Conservation (phyloP, 2,329 filamentous ascomycete species). For the Alternaria sp. region DNA sequence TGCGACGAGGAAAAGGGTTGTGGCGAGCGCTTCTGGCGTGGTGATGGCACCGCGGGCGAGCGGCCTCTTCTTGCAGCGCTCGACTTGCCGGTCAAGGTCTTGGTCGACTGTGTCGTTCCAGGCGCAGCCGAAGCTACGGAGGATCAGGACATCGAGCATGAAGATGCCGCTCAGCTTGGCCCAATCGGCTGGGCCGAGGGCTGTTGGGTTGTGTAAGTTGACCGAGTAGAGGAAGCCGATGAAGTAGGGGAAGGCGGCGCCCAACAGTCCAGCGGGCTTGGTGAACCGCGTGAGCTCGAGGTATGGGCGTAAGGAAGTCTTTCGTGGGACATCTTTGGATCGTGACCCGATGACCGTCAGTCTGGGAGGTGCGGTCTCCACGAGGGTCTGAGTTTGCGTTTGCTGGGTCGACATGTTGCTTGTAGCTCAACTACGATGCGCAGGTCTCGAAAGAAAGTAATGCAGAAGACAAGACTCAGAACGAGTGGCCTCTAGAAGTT, state of each 20-base stretch:
- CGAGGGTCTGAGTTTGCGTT: neutral
- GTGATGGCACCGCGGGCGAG: conserved; percentile 58
- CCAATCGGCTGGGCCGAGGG: conserved; percentile 9
- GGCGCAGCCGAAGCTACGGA: conserved; percentile 48
- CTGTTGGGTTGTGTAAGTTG: conserved; percentile 28
- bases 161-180: conserved; percentile 43
- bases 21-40: conserved; percentile 37
- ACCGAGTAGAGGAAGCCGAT: conserved; percentile 49
- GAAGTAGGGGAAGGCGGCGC: conserved; percentile 53
- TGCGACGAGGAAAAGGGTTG: conserved; percentile 1
- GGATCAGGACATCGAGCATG: conserved; percentile 55
- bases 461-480: neutral
- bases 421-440: neutral
- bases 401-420: neutral
- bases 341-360: neutral
- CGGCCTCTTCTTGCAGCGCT: conserved; percentile 14
- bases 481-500: neutral
- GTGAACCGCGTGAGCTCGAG: conserved; percentile 56
- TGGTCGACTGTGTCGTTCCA: conserved; percentile 65
- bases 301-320: conserved; percentile 11
- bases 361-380: conserved; percentile 1
- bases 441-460: neutral
- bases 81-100: conserved; percentile 58
- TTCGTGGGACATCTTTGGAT: neutral
- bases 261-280: conserved; percentile 52